Evolutionary conservation across 192 early-diverging fungal species (phyloP), one percentile per base, ranked within the genome.

Genomic region (Coemansia sp.): DNA sequence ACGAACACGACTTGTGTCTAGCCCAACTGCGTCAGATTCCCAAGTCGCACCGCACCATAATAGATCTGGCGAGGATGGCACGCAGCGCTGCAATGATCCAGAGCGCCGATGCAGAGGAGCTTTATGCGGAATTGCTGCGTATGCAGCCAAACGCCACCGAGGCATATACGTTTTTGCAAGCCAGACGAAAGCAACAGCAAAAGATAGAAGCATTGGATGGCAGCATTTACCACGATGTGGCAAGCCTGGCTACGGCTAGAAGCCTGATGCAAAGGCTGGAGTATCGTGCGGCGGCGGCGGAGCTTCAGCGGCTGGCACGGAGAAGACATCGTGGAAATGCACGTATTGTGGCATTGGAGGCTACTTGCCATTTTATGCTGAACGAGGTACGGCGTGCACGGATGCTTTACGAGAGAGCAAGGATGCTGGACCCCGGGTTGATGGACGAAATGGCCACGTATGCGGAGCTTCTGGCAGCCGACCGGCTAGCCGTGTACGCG

Each of bases 11-110:
- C 52, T 41, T 78, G 70, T 84, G 81, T 45, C 48, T 78, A 64
- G 76, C 76, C 37, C 81, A 84, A 58, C 67, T 84, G 51, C 75
- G 76, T 11, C 76, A 79, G 56, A 84, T 84, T 52, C 81, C 81
- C 17, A 58, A 63, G 17, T 17, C 72, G 12, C 72, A 79, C 48
- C 69, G 81, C 14, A 66, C 58, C 1, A 55, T 55, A 6, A 14
- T 48, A 7, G 81, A 84, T 55, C 15, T 74, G 2, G 70, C 76
- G 35, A 69, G 75, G 38, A 78, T 84, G 76, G 81, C 76, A 0
- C 66, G 69, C 4, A 72, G 80, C 48, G 80, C 80, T 1, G 75
- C 67, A 20, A 51, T 68, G 17, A 38, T 71, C 2, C 74, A 71
- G n/a, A 61, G 58, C 17, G 20, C 51, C 33, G 80, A 82, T n/a